Base-by-base conservation (phyloP, 371 early-diverging fungal species). In the Lichtheimia hyalospora region DNA sequence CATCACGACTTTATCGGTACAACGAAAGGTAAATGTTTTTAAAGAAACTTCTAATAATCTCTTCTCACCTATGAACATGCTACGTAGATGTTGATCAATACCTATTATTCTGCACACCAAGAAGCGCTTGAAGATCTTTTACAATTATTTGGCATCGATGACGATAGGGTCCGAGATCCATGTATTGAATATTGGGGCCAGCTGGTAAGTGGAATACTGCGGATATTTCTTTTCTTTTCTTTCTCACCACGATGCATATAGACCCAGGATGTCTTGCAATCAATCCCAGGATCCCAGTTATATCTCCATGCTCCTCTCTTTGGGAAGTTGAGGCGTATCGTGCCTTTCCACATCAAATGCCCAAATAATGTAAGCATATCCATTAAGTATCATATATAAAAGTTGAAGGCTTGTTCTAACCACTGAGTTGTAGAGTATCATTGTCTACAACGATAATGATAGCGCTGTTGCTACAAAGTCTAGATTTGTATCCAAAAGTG, bases 371-470 rank as follows among this genome's bases (percentile, higher is more conserved):
- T 40, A 96, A 93, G 75, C 71, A 93, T 52, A 72, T 71, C 15
- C 79, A 74, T 4, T 10, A 34, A 34, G 34, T 1, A 8, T 2
- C 8, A 34, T 8, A 58, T 92, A 94, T 84, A 84, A 78, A 34
- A 16, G 3, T 49, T 21, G 24, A 14, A 23, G 13, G 25, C 49
- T 14, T 62, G 40, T 52, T 7, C 16, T 49, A 4, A 49, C 4
- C 43, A 13, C 21, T 46, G 0, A n/a, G 18, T 10, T 7, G 40
- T 44, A 62, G 62, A 49, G 98, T 10, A 83, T 99, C 28, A 85
- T 99, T 52, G 92, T 96, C n/a, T 94, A 98, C 16, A 23, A 24
- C 70, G 96, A 99, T 77, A 99, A 99, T 54, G 96, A 99, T 66
- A 99, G 99, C 44, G 46, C 1, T 46, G 46, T 97, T 98, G 77